These are phyloP conservation scores for Tolypocladium ophioglossoides DNA, from an alignment of 2,329 filamentous ascomycete genomes.

Conservation along the genomic window DNA sequence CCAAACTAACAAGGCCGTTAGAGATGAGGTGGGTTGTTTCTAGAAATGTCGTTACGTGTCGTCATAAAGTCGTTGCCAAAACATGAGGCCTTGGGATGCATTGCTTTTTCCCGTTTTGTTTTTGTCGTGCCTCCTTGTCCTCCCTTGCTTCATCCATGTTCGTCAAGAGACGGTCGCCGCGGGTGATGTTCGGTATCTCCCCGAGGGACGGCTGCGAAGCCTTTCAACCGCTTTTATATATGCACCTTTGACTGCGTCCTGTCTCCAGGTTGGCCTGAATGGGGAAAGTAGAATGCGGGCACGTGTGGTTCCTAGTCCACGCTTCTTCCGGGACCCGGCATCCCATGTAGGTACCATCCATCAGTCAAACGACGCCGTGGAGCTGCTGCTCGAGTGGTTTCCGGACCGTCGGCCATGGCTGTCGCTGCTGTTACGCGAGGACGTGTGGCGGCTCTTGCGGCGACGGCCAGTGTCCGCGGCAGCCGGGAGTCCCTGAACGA, in stretches of 20 bases:
- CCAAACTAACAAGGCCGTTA: slow-evolving; percentile 1
- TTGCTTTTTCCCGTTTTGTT: slow-evolving; percentile 3
- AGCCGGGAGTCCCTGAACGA: slow-evolving; percentile 54
- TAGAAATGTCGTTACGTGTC: slow-evolving; percentile 13
- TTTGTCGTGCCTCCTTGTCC: slow-evolving; percentile 1
- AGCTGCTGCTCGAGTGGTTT: slow-evolving; percentile 52
- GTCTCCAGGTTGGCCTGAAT: not conserved
- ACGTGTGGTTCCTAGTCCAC: slow-evolving; percentile 2
- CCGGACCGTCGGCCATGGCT: slow-evolving; percentile 39
- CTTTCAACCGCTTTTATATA: slow-evolving; percentile 25
- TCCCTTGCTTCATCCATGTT: slow-evolving; percentile 3
- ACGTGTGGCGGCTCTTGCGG: slow-evolving; percentile 41
- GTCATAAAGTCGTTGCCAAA: slow-evolving; percentile 15
- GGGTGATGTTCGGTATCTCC: slow-evolving; percentile 16
- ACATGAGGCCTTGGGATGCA: slow-evolving; percentile 4
- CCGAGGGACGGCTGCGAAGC: slow-evolving; percentile 24
- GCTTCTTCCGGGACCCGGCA: not conserved
- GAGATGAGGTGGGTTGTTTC: slow-evolving; percentile 4
- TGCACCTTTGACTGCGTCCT: slow-evolving; percentile 1
- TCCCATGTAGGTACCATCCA: not conserved
- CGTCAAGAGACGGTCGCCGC: slow-evolving; percentile 4
- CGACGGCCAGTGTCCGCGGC: slow-evolving; percentile 35
- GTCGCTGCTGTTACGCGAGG: slow-evolving; percentile 33
- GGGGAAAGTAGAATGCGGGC: not conserved
- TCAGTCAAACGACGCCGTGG: slow-evolving; percentile 49